A percentile compares a stretch with the other conserved stretches of the same genome.
Evolutionary conservation across 352 stramenopile genomes (phyloP).

Genomic region (Phytopythium chamaehyphon): DNA sequence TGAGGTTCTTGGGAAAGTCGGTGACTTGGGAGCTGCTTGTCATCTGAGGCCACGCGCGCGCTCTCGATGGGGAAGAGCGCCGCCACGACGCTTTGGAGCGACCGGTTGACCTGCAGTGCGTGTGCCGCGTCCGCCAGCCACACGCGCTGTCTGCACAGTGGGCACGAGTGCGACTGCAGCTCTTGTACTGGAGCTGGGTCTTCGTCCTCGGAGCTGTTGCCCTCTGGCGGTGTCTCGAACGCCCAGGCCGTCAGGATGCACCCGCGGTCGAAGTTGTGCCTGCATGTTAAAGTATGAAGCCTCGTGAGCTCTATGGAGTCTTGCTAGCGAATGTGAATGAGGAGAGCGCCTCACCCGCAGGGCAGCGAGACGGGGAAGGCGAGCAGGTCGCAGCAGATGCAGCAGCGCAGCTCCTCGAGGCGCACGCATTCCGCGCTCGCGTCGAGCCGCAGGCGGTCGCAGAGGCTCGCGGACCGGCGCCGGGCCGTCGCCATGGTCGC

Average conservation of each 20-base stretch:
- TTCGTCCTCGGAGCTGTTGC: constrained; percentile 8
- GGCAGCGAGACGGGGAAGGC: constrained; percentile 68
- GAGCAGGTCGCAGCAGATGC: constrained; percentile 78
- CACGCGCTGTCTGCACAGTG: constrained; percentile 52
- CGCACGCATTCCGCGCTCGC: constrained; percentile 11
- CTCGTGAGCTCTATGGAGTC: no score
- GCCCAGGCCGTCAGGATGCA: constrained; percentile 68
- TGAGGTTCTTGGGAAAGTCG: constrained; percentile 8
- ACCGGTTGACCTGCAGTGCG: constrained; percentile 57
- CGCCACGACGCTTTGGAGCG: constrained; percentile 59
- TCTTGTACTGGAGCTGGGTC: neutral
- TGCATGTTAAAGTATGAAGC: no score
- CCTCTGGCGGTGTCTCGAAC: constrained; percentile 16
- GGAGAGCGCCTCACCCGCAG: constrained; percentile 42
- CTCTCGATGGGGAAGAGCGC: constrained; percentile 53
- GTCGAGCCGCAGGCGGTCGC: constrained; percentile 6
- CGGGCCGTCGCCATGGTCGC: constrained; percentile 9
- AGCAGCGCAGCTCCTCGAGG: constrained; percentile 52
- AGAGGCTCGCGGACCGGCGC: neutral
- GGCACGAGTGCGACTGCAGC: constrained; percentile 38
- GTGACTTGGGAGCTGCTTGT: constrained; percentile 33
- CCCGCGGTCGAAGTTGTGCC: constrained; percentile 82
- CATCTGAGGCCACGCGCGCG: constrained; percentile 22
- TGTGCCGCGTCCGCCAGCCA: constrained; percentile 13
- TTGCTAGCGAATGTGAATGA: no score